Conservation (phyloP, 2,329 filamentous ascomycete species). For the Zopfia rhizophila region DNA sequence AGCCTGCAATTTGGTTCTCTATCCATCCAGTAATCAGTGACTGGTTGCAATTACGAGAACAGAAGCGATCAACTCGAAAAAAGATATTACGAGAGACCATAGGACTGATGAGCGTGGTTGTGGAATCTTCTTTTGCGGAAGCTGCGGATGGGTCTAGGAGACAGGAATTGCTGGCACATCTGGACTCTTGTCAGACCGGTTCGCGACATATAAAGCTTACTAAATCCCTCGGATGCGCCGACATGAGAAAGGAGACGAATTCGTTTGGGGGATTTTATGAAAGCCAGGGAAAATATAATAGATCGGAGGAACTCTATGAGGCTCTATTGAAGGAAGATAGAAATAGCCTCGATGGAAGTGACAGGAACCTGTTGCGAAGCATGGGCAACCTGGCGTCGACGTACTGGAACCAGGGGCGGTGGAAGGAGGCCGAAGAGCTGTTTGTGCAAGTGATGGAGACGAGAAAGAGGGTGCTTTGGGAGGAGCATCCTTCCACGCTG, state of each 20-base stretch:
- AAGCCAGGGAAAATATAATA: constrained; percentile 1
- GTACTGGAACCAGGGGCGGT: no score
- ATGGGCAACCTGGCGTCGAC: no score
- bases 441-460: no score
- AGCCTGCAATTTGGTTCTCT: constrained; percentile 11
- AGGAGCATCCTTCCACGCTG: no score
- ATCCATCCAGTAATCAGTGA: constrained; percentile 16
- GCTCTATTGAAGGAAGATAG: constrained; percentile 7
- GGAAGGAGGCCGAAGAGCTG: no score
- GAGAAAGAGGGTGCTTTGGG: no score
- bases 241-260: constrained; percentile 8
- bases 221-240: constrained; percentile 7
- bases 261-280: constrained; percentile 13
- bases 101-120: constrained; percentile 9
- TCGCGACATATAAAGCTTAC: constrained; percentile 4
- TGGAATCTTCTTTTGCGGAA: constrained; percentile 2
- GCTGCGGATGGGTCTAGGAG: constrained; percentile 2
- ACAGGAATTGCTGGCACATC: constrained; percentile 8
- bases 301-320: constrained; percentile 1
- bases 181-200: constrained; percentile 7
- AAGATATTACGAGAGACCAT: constrained; percentile 5
- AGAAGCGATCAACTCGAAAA: constrained; percentile 5
- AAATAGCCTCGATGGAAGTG: constrained; percentile 4
- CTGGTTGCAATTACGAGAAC: constrained; percentile 12
- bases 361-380: constrained; percentile 4